Percentiles rank a stretch among this genome's conserved stretches.
These are phyloP conservation scores for Claviceps spartinae DNA, from an alignment of 2,329 filamentous ascomycete genomes.

Conservation along the genomic window DNA sequence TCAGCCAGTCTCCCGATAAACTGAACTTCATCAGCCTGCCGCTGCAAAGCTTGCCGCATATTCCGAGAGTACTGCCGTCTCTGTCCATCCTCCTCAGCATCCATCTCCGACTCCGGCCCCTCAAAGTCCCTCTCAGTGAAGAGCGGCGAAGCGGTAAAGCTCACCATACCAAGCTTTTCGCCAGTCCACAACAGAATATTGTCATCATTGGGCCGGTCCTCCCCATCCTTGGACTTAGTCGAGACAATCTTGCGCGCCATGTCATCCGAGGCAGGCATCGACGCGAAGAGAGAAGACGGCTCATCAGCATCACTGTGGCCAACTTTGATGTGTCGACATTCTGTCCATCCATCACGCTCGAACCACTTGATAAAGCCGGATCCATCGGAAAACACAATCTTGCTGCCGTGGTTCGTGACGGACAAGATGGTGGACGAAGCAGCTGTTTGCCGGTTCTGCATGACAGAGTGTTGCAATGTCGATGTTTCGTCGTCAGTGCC, in stretches of 20 bases:
- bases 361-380: constrained; percentile 81
- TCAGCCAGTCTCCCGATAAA: constrained; percentile 53
- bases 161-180: constrained; percentile 63
- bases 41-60: constrained; percentile 63
- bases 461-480: constrained; percentile 31
- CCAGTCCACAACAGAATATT: constrained; percentile 81
- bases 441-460: constrained; percentile 74
- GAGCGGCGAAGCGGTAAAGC: constrained; percentile 40
- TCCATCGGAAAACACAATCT: constrained; percentile 72
- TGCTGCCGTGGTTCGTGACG: constrained; percentile 66
- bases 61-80: constrained; percentile 49
- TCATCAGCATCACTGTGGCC: constrained; percentile 38
- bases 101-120: constrained; percentile 30
- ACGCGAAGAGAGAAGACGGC: constrained; percentile 36
- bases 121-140: constrained; percentile 40
- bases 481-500: constrained; percentile 11
- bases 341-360: constrained; percentile 64
- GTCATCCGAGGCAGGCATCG: constrained; percentile 44
- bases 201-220: constrained; percentile 36
- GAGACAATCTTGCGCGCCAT: constrained; percentile 71
- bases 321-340: constrained; percentile 40
- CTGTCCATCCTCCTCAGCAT: constrained; percentile 30
- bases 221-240: constrained; percentile 27
- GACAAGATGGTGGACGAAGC: constrained; percentile 70
- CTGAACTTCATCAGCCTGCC: constrained; percentile 65